These are phyloP conservation scores for Botrytis byssoidea DNA, from an alignment of 2,329 filamentous ascomycete species.

Conservation along the genomic window DNA sequence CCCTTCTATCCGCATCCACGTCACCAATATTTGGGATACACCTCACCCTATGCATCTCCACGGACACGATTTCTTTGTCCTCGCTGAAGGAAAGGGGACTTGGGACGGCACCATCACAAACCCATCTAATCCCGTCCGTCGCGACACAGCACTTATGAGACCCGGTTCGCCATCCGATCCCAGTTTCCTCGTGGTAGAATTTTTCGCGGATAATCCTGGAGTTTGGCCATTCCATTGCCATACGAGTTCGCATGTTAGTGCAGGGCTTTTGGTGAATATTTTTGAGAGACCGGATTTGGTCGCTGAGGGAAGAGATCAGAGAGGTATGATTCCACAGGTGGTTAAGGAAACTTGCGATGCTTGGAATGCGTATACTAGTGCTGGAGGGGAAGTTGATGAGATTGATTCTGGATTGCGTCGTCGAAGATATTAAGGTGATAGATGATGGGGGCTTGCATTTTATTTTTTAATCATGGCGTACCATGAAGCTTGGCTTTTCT, in stretches of 20 bases:
- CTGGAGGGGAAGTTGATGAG: conserved; percentile 46
- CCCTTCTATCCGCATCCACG: conserved; percentile 3
- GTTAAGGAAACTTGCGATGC: conserved; percentile 52
- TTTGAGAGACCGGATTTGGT: conserved; percentile 40
- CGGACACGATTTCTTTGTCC: conserved; percentile 69
- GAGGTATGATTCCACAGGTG: conserved; percentile 46
- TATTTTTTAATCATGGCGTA: background rate
- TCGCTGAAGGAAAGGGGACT: conserved; percentile 48
- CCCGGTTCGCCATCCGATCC: conserved; percentile 37
- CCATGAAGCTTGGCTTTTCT: background rate
- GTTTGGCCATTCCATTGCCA: conserved; percentile 53
- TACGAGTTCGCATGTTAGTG: conserved; percentile 49
- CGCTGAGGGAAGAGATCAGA: conserved; percentile 26
- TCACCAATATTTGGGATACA: conserved; percentile 43
- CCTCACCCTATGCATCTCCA: conserved; percentile 68
- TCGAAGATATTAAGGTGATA: background rate
- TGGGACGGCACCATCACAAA: conserved; percentile 41
- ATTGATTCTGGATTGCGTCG: conserved; percentile 49
- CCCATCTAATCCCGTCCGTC: conserved; percentile 49
- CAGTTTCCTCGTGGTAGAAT: conserved; percentile 45
- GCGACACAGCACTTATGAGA: conserved; percentile 49
- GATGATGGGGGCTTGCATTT: background rate
- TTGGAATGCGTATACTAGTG: conserved; percentile 50
- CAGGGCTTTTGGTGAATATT: conserved; percentile 42
- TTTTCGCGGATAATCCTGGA: conserved; percentile 51